Evolutionary conservation across 495 filamentous ascomycete species (phyloP).

Genomic region (Daldinia caldariorum): DNA sequence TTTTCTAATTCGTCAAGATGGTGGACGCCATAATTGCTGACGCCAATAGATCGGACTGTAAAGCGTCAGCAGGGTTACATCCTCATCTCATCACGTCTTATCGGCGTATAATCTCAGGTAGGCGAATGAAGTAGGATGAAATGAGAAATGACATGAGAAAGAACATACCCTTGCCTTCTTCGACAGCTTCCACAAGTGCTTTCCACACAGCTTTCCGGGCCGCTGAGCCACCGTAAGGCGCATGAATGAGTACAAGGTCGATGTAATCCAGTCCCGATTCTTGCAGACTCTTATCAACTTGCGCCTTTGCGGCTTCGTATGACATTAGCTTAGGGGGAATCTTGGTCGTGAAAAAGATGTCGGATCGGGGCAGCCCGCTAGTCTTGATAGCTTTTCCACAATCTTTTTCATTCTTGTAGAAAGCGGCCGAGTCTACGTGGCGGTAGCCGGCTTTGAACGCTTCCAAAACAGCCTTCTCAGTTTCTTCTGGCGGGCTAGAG

Average conservation of each 20-base stretch:
- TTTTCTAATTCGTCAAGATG: conserved; percentile 78
- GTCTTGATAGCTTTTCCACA: conserved; percentile 69
- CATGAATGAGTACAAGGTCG: conserved; percentile 71
- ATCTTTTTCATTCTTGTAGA: conserved; percentile 75
- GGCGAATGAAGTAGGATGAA: not conserved
- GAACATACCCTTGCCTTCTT: conserved; percentile 62
- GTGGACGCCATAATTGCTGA: conserved; percentile 74
- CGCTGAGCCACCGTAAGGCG: conserved; percentile 67
- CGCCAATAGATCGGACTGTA: conserved; percentile 66
- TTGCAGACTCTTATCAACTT: conserved; percentile 62
- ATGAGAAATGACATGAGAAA: no score
- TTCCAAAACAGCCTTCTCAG: conserved; percentile 62
- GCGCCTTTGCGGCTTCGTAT: conserved; percentile 62
- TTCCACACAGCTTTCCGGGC: conserved; percentile 70
- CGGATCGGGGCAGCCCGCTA: conserved; percentile 65
- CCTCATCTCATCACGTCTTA: not conserved
- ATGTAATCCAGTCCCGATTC: conserved; percentile 67
- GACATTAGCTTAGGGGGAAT: conserved; percentile 56
- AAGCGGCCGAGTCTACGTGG: conserved; percentile 77
- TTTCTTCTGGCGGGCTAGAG: conserved; percentile 48
- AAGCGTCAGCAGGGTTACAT: conserved; percentile 17
- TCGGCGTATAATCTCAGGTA: not conserved
- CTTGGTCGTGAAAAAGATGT: conserved; percentile 81
- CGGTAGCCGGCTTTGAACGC: conserved; percentile 77
- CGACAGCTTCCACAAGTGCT: conserved; percentile 67